These are phyloP conservation scores for Epichloe elymi DNA, from an alignment of 2,329 filamentous ascomycete genomes.

Conservation along the genomic window DNA sequence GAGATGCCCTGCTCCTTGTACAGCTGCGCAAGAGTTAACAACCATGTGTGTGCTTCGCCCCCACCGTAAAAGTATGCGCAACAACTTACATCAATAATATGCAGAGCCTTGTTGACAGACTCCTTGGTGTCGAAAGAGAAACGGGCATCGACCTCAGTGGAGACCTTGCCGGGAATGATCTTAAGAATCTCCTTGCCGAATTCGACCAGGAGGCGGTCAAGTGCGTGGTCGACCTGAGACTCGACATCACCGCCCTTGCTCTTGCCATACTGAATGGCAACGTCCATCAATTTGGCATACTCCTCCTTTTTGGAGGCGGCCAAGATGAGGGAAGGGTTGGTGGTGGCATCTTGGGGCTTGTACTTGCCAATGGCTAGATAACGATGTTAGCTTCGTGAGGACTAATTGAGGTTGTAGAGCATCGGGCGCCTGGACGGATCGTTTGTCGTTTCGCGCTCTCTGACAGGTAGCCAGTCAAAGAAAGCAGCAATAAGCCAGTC, in stretches of 20 bases:
- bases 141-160: constrained; percentile 91
- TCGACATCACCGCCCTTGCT: constrained; percentile 53
- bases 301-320: constrained; percentile 98
- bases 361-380: constrained; percentile 88
- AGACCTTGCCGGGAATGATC: constrained; percentile 96
- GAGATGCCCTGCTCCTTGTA: constrained; percentile 85
- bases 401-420: not conserved
- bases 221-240: constrained; percentile 73
- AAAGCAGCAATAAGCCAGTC: not conserved
- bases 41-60: not conserved
- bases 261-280: constrained; percentile 79
- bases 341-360: constrained; percentile 99
- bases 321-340: constrained; percentile 97
- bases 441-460: not conserved
- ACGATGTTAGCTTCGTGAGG: constrained; percentile 15
- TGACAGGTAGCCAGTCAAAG: not conserved
- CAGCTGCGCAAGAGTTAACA: constrained; percentile 43
- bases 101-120: constrained; percentile 88
- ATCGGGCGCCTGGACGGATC: not conserved
- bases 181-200: constrained; percentile 96
- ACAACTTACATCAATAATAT: constrained; percentile 78
- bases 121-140: constrained; percentile 92
- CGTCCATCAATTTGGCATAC: constrained; percentile 85
- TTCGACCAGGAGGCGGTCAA: constrained; percentile 91
- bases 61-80: not conserved